phyloP scores from a whole-genome alignment of 805 yeast species.

The Hanseniaspora thailandica region DNA sequence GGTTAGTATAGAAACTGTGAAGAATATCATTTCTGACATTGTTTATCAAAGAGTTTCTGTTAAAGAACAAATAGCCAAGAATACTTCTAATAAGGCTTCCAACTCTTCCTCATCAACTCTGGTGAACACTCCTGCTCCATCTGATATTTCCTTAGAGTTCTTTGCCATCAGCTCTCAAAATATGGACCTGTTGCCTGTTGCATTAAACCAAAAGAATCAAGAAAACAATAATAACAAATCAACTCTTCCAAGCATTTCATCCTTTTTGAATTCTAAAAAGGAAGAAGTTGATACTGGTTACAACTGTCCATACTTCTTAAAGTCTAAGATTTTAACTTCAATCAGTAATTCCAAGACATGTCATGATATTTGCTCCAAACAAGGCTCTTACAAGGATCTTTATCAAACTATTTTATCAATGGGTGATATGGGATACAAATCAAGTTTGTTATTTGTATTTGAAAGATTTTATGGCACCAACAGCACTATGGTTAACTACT shows the following conservation, averaged over 20 bases:
- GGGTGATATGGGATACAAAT: slow-evolving; percentile 45
- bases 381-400: slow-evolving; percentile 20
- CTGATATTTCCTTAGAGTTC: slow-evolving; percentile 22
- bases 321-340: slow-evolving; percentile 33
- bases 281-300: not conserved
- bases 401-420: slow-evolving; percentile 41
- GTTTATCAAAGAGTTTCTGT: slow-evolving; percentile 21
- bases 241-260: not conserved
- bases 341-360: slow-evolving; percentile 57
- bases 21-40: slow-evolving; percentile 22
- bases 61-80: slow-evolving; percentile 18
- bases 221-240: not conserved
- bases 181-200: slow-evolving; percentile 21
- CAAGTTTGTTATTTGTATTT: slow-evolving; percentile 49
- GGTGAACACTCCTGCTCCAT: not conserved
- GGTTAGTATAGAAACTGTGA: slow-evolving; percentile 19
- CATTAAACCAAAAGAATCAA: slow-evolving; percentile 15
- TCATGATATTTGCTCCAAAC: slow-evolving; percentile 32
- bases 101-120: not conserved
- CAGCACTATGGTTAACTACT: slow-evolving; percentile 43
- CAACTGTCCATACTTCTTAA: slow-evolving; percentile 20
- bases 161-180: slow-evolving; percentile 25
- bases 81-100: not conserved
- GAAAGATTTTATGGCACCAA: slow-evolving; percentile 51
- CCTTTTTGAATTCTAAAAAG: not conserved